Percentiles rank a stretch among this genome's conserved stretches.
Evolutionary conservation across 352 stramenopile genomes (phyloP).

Genomic region (Plasmopara halstedii): DNA sequence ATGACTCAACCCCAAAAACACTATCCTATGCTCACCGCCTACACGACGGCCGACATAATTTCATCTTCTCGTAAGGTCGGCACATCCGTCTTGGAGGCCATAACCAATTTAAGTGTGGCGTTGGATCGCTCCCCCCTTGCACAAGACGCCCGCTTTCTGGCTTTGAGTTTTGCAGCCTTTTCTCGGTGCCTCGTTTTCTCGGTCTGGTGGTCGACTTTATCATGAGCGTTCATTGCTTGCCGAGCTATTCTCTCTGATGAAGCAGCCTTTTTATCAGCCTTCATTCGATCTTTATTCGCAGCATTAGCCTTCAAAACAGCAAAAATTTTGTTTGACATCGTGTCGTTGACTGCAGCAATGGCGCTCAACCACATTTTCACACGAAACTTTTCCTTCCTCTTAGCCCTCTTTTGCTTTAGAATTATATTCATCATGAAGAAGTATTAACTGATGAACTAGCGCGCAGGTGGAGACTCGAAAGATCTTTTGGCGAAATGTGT

Average conservation of each 20-base stretch:
- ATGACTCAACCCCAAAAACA: no score
- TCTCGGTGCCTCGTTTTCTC: background rate
- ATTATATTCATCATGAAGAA: background rate
- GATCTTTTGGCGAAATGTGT: background rate
- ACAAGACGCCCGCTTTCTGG: background rate
- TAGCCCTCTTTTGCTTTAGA: background rate
- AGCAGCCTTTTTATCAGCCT: background rate
- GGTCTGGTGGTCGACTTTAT: background rate
- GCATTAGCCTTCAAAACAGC: background rate
- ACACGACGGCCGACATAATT: background rate
- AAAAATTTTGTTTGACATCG: background rate
- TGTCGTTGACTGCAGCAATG: no score
- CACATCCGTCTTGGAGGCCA: background rate
- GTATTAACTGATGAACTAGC: background rate
- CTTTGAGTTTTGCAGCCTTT: background rate
- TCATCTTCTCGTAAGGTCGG: background rate
- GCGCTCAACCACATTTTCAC: background rate
- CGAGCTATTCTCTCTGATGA: background rate
- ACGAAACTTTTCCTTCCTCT: background rate
- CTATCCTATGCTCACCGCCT: no score
- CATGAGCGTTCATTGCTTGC: background rate
- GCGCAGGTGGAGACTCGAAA: background rate
- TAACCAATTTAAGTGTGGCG: background rate
- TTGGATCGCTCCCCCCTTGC: background rate
- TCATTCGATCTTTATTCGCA: background rate